Conservation (phyloP, 441 rosid genomes). For the Syzygium syzygioides region DNA sequence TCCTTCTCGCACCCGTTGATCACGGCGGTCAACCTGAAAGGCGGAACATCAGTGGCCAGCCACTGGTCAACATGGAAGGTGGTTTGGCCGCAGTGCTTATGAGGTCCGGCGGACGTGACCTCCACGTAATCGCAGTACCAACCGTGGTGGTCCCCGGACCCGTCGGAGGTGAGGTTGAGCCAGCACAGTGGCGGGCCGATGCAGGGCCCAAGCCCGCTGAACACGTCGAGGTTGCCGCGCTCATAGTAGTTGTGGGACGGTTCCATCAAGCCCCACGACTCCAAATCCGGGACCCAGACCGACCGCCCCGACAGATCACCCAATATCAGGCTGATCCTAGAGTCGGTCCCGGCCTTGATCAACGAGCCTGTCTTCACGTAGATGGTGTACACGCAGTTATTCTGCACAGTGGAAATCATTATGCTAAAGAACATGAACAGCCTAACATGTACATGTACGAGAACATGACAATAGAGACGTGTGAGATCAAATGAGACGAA, state of each 20-base stretch:
- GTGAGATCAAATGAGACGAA: not conserved
- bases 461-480: not conserved
- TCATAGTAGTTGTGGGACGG: constrained; percentile 22
- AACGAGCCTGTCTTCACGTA: constrained; percentile 22
- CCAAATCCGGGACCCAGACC: constrained; percentile 12
- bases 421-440: not conserved
- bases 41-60: constrained; percentile 20
- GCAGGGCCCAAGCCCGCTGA: constrained; percentile 25
- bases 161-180: constrained; percentile 30
- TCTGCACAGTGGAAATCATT: not conserved
- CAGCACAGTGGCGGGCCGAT: constrained; percentile 19
- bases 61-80: constrained; percentile 19
- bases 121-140: constrained; percentile 32
- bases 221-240: constrained; percentile 26
- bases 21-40: constrained; percentile 12
- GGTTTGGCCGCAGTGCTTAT: constrained; percentile 11
- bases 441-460: not conserved
- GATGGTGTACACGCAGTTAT: constrained; percentile 16
- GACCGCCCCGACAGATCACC: constrained; percentile 15
- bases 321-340: constrained; percentile 15
- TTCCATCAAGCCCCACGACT: constrained; percentile 25
- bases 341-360: constrained; percentile 23
- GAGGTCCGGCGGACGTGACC: constrained; percentile 21
- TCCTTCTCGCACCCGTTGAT: constrained; percentile 25
- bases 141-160: constrained; percentile 22